A percentile compares a stretch with the other conserved stretches of the same genome.
Evolutionary conservation across 2,329 filamentous ascomycete species (phyloP).

Genomic region (Pseudogymnoascus sp.): DNA sequence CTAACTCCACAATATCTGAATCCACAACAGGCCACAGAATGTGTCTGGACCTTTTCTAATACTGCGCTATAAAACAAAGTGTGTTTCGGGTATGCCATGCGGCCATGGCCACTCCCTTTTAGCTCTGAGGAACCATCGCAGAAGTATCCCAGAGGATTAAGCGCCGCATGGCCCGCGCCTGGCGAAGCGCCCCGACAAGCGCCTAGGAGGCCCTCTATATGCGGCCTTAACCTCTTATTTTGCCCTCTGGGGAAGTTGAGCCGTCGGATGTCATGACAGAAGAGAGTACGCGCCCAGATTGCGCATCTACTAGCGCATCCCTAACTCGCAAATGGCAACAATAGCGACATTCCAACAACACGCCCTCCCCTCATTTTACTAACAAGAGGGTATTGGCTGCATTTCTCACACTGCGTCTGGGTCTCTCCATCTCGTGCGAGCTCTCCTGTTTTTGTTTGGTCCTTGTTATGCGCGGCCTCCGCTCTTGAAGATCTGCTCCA

Average conservation of each 20-base stretch:
- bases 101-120: not conserved
- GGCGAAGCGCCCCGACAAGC: conserved; percentile 3
- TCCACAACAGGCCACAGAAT: not conserved
- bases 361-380: conserved; percentile 1
- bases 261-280: not conserved
- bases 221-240: not conserved
- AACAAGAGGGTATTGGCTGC: conserved; percentile 2
- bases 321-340: not conserved
- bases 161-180: not conserved
- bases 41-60: not conserved
- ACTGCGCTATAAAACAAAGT: conserved; percentile 7
- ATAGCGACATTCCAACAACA: not conserved
- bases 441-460: not conserved
- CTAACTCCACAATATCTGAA: conserved; percentile 8
- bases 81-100: conserved; percentile 7
- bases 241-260: not conserved
- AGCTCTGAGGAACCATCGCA: not conserved
- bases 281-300: not conserved
- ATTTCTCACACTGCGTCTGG: not conserved
- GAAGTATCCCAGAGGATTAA: not conserved
- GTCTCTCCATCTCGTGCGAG: not conserved
- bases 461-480: conserved; percentile 24
- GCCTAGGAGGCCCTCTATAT: not conserved
- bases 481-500: conserved; percentile 75
- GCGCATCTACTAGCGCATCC: not conserved